Conservation (phyloP, 1,284 basidiomycete species). For the Neotropicomus parvogracilis region DNA sequence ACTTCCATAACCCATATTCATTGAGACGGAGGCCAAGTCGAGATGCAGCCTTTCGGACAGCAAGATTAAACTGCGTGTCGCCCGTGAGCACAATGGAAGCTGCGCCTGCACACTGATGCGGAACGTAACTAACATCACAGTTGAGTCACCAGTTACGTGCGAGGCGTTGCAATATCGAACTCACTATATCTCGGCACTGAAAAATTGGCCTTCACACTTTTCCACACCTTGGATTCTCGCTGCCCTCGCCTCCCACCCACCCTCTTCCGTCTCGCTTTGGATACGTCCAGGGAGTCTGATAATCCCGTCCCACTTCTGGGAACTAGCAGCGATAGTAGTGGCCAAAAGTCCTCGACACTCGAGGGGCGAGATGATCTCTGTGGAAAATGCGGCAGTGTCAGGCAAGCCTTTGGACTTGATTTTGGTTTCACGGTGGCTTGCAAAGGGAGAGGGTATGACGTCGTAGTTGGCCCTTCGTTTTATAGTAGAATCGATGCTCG, state of each 20-base stretch:
- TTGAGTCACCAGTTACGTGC: background rate
- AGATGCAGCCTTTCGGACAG: constrained; percentile 40
- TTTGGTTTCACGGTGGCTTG: constrained; percentile 15
- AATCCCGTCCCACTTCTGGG: constrained; percentile 47
- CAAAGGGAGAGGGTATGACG: constrained; percentile 12
- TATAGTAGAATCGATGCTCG: constrained; percentile 18
- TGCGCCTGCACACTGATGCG: constrained; percentile 46
- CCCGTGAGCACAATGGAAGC: constrained; percentile 53
- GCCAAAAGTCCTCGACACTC: constrained; percentile 42
- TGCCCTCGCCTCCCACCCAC: constrained; percentile 21
- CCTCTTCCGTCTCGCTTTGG: constrained; percentile 3
- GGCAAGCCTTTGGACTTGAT: constrained; percentile 3
- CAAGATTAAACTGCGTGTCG: constrained; percentile 42
- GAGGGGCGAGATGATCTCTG: constrained; percentile 39
- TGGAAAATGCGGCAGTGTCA: constrained; percentile 30
- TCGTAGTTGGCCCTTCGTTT: constrained; percentile 10
- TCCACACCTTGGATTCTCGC: constrained; percentile 33
- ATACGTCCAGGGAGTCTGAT: constrained; percentile 40
- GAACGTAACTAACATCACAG: constrained; percentile 40
- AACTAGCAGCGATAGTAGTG: constrained; percentile 28
- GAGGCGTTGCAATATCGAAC: constrained; percentile 17
- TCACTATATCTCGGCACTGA: constrained; percentile 43
- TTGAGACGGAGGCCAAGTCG: constrained; percentile 46
- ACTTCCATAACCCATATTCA: constrained; percentile 58
- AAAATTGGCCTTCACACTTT: constrained; percentile 37